These are phyloP conservation scores for Fusarium temperatum DNA, from an alignment of 2,329 filamentous ascomycete species.

Conservation along the genomic window DNA sequence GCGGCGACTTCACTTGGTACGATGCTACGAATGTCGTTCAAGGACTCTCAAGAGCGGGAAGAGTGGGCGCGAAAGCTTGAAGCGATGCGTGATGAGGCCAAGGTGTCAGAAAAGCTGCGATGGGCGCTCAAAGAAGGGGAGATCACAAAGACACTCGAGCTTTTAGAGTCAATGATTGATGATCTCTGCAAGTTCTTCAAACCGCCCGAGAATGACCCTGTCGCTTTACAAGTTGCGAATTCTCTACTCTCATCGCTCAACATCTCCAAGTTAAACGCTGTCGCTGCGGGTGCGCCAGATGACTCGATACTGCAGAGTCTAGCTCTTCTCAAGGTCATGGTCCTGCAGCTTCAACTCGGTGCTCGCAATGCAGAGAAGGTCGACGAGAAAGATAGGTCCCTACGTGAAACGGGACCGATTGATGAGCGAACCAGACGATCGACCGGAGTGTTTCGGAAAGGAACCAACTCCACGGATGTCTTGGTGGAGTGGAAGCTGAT, in stretches of 20 bases:
- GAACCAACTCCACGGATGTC: accelerated
- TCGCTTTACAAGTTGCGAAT: not conserved
- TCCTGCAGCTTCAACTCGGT: not conserved
- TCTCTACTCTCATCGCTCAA: not conserved
- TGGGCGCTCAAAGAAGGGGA: not conserved
- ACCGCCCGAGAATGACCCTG: not conserved
- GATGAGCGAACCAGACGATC: not conserved
- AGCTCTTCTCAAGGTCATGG: not conserved
- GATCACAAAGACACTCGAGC: not conserved
- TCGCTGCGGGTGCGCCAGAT: accelerated
- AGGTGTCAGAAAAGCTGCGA: not conserved
- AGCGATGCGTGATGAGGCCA: not conserved
- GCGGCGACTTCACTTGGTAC: not conserved
- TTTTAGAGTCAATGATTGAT: not conserved
- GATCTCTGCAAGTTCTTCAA: not conserved
- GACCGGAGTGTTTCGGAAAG: not conserved
- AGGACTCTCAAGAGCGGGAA: not conserved
- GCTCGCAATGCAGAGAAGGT: not conserved
- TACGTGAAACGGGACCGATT: not conserved
- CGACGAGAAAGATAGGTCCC: not conserved
- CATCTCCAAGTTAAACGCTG: not conserved
- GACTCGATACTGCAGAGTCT: not conserved
- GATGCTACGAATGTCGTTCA: not conserved
- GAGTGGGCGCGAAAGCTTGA: not conserved
- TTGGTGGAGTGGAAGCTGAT: not conserved